phyloP scores from a whole-genome alignment of 139 green algal genomes.

The Coelastrella sp. region DNA sequence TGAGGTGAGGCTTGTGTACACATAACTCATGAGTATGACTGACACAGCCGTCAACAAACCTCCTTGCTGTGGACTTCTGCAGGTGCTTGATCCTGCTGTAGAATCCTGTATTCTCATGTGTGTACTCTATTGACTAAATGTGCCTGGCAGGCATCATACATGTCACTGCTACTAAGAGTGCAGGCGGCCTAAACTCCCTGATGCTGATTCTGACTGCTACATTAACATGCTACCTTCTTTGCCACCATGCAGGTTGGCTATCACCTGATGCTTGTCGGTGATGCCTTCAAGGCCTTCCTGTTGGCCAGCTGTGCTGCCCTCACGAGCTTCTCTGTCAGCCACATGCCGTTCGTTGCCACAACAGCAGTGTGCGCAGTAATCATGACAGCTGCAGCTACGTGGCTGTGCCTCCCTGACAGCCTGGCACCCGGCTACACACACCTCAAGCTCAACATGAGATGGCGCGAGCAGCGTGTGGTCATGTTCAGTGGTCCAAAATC shows the following conservation, averaged over 20 bases:
- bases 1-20: slow-evolving; percentile 28
- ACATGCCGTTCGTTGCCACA: slow-evolving; percentile 19
- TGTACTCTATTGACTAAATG: too few species aligned
- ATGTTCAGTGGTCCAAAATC: slow-evolving; percentile 25
- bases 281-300: slow-evolving; percentile 38
- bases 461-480: slow-evolving; percentile 39
- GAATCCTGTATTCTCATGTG: too few species aligned
- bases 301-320: slow-evolving; percentile 38
- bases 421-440: slow-evolving; percentile 31
- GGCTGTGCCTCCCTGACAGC: slow-evolving; percentile 39
- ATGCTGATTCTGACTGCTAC: too few species aligned
- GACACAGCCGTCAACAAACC: neutral
- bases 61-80: neutral
- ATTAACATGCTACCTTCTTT: slow-evolving; percentile 8
- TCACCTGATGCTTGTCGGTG: slow-evolving; percentile 33
- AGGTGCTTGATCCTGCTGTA: neutral
- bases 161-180: too few species aligned
- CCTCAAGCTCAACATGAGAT: slow-evolving; percentile 44
- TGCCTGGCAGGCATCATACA: too few species aligned
- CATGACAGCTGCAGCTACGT: slow-evolving; percentile 1
- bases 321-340: slow-evolving; percentile 7
- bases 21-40: too few species aligned
- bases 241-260: slow-evolving; percentile 29
- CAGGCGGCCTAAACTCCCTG: too few species aligned
- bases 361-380: slow-evolving; percentile 5